A percentile compares a stretch with the other conserved stretches of the same genome.
These are phyloP conservation scores for Caryopteris hybrid DNA, from an alignment of 305 asterid species.

Conservation along the genomic window DNA sequence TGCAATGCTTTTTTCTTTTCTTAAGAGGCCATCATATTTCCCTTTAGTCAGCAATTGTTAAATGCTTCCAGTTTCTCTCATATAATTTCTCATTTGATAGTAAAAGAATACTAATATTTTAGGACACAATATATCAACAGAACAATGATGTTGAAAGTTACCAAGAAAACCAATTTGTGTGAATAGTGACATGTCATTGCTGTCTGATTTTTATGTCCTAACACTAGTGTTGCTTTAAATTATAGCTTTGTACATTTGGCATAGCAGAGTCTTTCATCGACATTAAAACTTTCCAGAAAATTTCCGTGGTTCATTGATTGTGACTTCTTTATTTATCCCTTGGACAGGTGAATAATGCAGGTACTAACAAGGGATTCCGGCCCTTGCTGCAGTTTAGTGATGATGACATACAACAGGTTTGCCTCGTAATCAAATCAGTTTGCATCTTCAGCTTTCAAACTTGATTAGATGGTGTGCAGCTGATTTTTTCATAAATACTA, in stretches of 20 bases:
- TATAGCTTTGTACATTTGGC: background rate
- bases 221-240: background rate
- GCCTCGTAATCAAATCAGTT: conserved; percentile 14
- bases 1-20: background rate
- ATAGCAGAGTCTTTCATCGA: background rate
- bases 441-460: background rate
- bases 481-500: background rate
- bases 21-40: background rate
- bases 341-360: conserved; percentile 90
- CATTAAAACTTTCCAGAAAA: background rate
- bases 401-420: conserved; percentile 83
- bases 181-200: background rate
- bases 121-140: background rate
- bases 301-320: background rate
- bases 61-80: background rate
- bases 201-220: background rate
- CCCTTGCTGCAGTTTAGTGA: conserved; percentile 83
- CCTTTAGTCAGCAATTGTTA: background rate
- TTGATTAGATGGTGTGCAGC: background rate
- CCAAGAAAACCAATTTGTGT: background rate
- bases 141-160: background rate
- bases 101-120: background rate
- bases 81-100: background rate
- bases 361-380: conserved; percentile 95
- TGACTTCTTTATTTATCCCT: conserved; percentile 11